These are phyloP conservation scores for Sporobolus alterniflorus DNA, from an alignment of 202 grass and related monocot species.

Conservation along the genomic window DNA sequence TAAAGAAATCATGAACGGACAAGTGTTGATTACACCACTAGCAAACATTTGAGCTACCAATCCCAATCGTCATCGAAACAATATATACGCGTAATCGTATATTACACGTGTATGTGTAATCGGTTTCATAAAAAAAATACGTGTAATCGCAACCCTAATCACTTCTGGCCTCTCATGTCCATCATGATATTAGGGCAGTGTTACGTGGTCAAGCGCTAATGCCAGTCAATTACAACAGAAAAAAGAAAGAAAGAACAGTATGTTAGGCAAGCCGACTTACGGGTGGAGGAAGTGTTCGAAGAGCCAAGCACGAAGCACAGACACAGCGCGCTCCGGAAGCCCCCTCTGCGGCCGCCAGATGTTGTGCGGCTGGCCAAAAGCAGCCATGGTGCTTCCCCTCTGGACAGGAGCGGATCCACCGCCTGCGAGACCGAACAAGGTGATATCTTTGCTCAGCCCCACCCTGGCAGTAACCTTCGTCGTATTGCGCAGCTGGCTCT, in stretches of 20 bases:
- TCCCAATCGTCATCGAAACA: neutral
- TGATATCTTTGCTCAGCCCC: slow-evolving; percentile 50
- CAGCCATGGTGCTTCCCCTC: slow-evolving; percentile 32
- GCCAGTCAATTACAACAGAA: neutral
- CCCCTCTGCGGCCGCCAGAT: slow-evolving; percentile 91
- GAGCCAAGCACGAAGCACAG: slow-evolving; percentile 82
- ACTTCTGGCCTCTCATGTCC: neutral
- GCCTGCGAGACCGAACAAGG: slow-evolving; percentile 58
- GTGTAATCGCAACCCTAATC: neutral
- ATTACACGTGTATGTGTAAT: no score
- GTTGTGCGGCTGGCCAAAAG: slow-evolving; percentile 60
- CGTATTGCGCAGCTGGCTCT: slow-evolving; percentile 67
- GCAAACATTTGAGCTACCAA: neutral
- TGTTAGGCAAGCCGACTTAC: slow-evolving; percentile 40
- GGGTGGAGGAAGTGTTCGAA: slow-evolving; percentile 96
- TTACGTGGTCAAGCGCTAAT: neutral
- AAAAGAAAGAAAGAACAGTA: neutral
- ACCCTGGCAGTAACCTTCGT: slow-evolving; percentile 57
- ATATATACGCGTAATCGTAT: no score
- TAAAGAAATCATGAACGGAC: neutral
- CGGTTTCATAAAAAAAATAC: no score
- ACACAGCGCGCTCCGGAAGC: slow-evolving; percentile 76
- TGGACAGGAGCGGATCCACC: slow-evolving; percentile 36
- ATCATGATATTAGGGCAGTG: neutral
- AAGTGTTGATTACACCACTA: neutral